Evolutionary conservation across 2,329 filamentous ascomycete genomes (phyloP).

Genomic region (Cryphonectria carpinicola): DNA sequence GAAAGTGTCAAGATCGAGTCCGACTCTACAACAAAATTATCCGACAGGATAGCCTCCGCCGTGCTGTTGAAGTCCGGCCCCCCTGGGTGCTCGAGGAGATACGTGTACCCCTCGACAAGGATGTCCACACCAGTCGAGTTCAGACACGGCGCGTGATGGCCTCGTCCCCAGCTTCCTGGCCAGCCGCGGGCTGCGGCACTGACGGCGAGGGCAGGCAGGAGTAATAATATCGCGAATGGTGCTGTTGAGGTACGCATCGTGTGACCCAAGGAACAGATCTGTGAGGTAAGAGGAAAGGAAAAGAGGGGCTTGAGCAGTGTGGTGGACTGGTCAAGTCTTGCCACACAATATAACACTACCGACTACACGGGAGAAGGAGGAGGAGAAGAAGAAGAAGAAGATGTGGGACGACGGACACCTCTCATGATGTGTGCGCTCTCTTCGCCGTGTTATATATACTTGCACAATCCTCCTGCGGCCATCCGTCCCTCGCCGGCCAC

Average conservation of each 20-base stretch:
- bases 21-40: conserved; percentile 18
- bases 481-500: not conserved
- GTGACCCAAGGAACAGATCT: not conserved
- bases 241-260: not conserved
- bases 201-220: not conserved
- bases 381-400: not conserved
- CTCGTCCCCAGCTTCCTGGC: not conserved
- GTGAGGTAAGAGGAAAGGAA: not conserved
- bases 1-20: conserved; percentile 28
- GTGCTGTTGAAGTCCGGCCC: conserved; percentile 26
- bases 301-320: not conserved
- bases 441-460: not conserved
- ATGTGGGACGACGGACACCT: not conserved
- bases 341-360: no score
- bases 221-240: not conserved
- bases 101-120: conserved; percentile 25
- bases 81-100: conserved; percentile 24
- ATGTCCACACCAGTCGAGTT: not conserved
- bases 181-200: not conserved
- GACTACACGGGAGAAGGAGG: no score
- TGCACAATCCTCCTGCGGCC: not conserved
- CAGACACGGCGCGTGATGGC: not conserved
- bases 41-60: conserved; percentile 23
- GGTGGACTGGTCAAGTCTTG: not conserved
- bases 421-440: not conserved